These are phyloP conservation scores for Tarenaya hassleriana DNA, from an alignment of 345 rosid species.

Conservation along the genomic window DNA sequence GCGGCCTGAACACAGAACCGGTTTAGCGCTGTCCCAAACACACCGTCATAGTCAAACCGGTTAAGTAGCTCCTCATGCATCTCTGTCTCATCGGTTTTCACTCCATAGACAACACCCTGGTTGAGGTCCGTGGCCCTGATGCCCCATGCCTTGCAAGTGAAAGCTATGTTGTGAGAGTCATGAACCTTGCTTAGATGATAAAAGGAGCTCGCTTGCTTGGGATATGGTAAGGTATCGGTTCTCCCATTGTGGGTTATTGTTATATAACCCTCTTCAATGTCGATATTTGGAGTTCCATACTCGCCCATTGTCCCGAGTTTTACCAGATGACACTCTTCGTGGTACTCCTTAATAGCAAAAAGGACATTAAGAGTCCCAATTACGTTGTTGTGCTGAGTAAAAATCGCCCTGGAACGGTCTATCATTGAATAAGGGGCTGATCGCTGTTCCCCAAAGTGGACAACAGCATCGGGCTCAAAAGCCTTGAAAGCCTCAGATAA, in stretches of 20 bases:
- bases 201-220: conserved; percentile 97
- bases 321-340: conserved; percentile 83
- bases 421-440: conserved; percentile 99
- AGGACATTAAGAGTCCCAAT: conserved; percentile 92
- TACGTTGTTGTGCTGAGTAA: conserved; percentile 88
- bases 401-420: conserved; percentile 85
- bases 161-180: conserved; percentile 91
- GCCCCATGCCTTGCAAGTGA: conserved; percentile 99
- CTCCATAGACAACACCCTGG: conserved; percentile 98
- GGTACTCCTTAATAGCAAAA: conserved; percentile 88
- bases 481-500: conserved; percentile 71
- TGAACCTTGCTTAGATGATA: conserved; percentile 99
- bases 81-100: conserved; percentile 82
- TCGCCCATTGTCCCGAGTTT: conserved; percentile 99
- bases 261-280: conserved; percentile 94
- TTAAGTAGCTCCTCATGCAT: conserved; percentile 80
- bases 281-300: conserved; percentile 98
- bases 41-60: conserved; percentile 90
- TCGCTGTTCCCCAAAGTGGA: conserved; percentile 92
- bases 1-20: conserved; percentile 98
- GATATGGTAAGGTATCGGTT: conserved; percentile 90
- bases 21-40: conserved; percentile 90
- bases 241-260: conserved; percentile 90
- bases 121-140: conserved; percentile 94
- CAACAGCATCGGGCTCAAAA: conserved; percentile 86